Evolutionary conservation across 1,139 yeast genomes (phyloP).

Genomic region (Blastobotrys ciferrii): DNA sequence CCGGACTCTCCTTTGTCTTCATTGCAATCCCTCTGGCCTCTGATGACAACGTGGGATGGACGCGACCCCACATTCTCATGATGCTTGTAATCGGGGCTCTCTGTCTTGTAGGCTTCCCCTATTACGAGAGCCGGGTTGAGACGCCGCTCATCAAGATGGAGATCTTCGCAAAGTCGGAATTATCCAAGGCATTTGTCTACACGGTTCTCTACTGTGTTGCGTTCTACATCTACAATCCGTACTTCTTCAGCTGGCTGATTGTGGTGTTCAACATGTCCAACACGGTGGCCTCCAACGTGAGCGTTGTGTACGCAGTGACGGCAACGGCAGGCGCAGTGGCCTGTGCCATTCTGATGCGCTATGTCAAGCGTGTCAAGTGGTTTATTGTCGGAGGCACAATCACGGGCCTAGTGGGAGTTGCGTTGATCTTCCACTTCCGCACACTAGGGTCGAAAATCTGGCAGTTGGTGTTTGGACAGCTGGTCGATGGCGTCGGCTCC

Average conservation of each 20-base stretch:
- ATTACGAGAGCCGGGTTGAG: constrained; percentile 18
- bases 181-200: constrained; percentile 17
- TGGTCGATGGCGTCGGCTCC: constrained; percentile 26
- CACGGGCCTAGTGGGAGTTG: constrained; percentile 55
- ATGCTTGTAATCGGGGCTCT: constrained; percentile 18
- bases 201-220: constrained; percentile 19
- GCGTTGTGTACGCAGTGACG: constrained; percentile 59
- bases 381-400: constrained; percentile 57
- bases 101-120: constrained; percentile 17
- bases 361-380: constrained; percentile 51
- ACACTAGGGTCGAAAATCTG: constrained; percentile 19
- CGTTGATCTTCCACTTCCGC: constrained; percentile 31
- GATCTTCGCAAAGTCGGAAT: constrained; percentile 13
- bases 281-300: constrained; percentile 60
- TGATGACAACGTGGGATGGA: constrained; percentile 15
- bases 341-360: constrained; percentile 51
- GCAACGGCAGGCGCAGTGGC: constrained; percentile 57
- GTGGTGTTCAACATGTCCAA: constrained; percentile 50
- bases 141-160: constrained; percentile 18
- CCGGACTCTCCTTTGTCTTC: constrained; percentile 20
- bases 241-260: constrained; percentile 44
- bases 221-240: constrained; percentile 19
- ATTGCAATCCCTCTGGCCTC: constrained; percentile 24
- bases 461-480: constrained; percentile 23
- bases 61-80: constrained; percentile 14